A percentile compares a stretch with the other conserved stretches of the same genome.
Evolutionary conservation across 2,329 filamentous ascomycete species (phyloP).

Genomic region (Amauroascus verrucosus): DNA sequence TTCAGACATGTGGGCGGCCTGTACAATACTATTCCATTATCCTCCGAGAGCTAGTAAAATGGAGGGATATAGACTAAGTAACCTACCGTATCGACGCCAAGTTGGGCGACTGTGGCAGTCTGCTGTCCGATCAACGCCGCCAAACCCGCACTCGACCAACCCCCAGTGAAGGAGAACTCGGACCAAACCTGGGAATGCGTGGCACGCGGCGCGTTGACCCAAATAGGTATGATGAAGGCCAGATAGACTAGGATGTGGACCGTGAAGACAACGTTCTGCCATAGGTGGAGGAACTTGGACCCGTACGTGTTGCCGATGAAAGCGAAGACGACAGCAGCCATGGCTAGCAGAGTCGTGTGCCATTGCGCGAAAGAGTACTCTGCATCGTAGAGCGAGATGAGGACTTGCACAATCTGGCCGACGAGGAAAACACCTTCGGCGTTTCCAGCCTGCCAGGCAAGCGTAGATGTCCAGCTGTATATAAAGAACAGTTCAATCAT

Average conservation of each 20-base stretch:
- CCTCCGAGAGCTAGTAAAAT: not conserved
- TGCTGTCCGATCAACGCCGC: constrained; percentile 31
- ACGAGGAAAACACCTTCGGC: constrained; percentile 37
- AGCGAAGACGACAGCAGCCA: constrained; percentile 25
- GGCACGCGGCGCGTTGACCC: constrained; percentile 23
- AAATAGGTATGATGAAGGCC: constrained; percentile 31
- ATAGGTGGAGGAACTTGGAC: constrained; percentile 35
- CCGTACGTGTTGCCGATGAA: constrained; percentile 22
- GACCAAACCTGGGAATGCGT: constrained; percentile 25
- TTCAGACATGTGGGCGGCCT: constrained; percentile 33
- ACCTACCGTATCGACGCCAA: constrained; percentile 14
- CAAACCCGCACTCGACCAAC: constrained; percentile 29
- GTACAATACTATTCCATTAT: not conserved
- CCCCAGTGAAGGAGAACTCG: constrained; percentile 29
- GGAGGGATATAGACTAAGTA: not conserved
- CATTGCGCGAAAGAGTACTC: constrained; percentile 40
- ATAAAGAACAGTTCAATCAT: not conserved
- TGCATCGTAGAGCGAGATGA: constrained; percentile 31
- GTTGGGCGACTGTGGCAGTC: constrained; percentile 24
- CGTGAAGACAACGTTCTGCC: constrained; percentile 43
- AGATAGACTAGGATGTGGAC: constrained; percentile 41
- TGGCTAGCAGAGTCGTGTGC: constrained; percentile 32
- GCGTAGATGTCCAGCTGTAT: constrained; percentile 33
- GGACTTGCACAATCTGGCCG: constrained; percentile 36
- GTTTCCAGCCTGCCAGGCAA: constrained; percentile 39